These are phyloP conservation scores for Lentinula edodes DNA, from an alignment of 768 basidiomycete genomes.

Conservation along the genomic window DNA sequence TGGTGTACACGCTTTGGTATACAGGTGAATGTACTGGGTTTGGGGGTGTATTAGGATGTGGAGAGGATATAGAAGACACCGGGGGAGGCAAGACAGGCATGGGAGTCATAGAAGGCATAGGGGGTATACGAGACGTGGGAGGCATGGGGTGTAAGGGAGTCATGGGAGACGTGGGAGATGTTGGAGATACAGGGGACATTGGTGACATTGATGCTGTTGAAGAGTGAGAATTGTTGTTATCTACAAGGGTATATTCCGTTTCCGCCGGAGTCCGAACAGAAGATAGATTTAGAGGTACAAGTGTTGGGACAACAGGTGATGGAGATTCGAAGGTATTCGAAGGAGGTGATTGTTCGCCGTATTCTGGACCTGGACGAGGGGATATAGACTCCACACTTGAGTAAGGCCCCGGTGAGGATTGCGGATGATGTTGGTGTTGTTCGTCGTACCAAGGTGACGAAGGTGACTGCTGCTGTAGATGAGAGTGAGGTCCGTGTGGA, in stretches of 20 bases:
- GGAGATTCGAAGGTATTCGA: background rate
- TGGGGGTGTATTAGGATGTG: too few relatives aligned
- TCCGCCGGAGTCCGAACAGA: background rate
- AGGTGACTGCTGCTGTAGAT: background rate
- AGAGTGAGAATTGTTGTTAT: background rate
- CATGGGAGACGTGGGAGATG: background rate
- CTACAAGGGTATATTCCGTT: background rate
- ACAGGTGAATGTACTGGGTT: too few relatives aligned
- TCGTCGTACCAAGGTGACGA: background rate
- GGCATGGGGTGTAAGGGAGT: background rate
- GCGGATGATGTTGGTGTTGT: background rate
- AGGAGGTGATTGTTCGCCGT: background rate
- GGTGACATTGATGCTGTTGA: background rate
- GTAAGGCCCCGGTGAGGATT: background rate
- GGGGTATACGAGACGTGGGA: background rate
- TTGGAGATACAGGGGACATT: background rate
- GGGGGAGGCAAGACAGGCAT: too few relatives aligned
- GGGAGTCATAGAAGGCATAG: background rate
- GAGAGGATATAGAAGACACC: too few relatives aligned
- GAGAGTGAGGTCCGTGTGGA: too few relatives aligned
- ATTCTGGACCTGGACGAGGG: background rate
- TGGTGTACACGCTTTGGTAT: background rate
- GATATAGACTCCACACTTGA: background rate
- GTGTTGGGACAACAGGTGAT: background rate
- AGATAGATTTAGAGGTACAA: background rate